A percentile compares a stretch with the other conserved stretches of the same genome.
These are phyloP conservation scores for Xylariaceae sp. DNA, from an alignment of 2,329 filamentous ascomycete species.

Conservation along the genomic window DNA sequence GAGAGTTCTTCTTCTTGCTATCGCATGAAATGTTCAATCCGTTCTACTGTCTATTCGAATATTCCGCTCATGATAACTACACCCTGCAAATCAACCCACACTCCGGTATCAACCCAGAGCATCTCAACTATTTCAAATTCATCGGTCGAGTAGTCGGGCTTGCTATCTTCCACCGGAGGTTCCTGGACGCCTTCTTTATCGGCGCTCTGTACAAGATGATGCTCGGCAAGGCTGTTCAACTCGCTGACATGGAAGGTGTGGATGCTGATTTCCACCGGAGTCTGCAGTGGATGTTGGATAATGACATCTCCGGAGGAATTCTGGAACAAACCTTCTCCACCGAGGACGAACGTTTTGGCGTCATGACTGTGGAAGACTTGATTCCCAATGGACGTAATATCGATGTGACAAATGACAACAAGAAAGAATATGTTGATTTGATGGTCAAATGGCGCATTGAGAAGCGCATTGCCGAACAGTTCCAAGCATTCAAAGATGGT, in stretches of 20 bases:
- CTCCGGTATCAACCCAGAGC: conserved; percentile 97
- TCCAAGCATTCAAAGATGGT: conserved; percentile 93
- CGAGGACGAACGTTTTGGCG: conserved; percentile 94
- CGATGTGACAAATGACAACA: conserved; percentile 96
- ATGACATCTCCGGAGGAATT: conserved; percentile 87
- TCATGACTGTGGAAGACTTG: conserved; percentile 87
- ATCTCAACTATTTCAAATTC: conserved; percentile 99
- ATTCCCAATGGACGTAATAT: conserved; percentile 88
- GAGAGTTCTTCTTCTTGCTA: conserved; percentile 98
- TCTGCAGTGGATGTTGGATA: conserved; percentile 95
- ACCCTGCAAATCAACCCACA: conserved; percentile 99
- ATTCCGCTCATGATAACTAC: conserved; percentile 99
- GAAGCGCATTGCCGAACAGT: conserved; percentile 96
- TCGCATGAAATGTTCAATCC: conserved; percentile 99
- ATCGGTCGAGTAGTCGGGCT: conserved; percentile 95
- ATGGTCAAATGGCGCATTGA: conserved; percentile 99
- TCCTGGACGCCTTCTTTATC: conserved; percentile 98
- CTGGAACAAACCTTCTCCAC: conserved; percentile 95
- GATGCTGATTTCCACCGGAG: conserved; percentile 97
- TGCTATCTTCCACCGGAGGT: conserved; percentile 95
- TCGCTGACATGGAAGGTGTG: conserved; percentile 98
- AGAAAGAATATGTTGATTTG: conserved; percentile 96
- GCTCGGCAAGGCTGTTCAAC: conserved; percentile 80
- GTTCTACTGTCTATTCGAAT: conserved; percentile 99
- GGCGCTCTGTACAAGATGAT: conserved; percentile 99